These are phyloP conservation scores for Fagopyrum homotropicum DNA, from an alignment of 148 eudicot genomes.

Conservation along the genomic window DNA sequence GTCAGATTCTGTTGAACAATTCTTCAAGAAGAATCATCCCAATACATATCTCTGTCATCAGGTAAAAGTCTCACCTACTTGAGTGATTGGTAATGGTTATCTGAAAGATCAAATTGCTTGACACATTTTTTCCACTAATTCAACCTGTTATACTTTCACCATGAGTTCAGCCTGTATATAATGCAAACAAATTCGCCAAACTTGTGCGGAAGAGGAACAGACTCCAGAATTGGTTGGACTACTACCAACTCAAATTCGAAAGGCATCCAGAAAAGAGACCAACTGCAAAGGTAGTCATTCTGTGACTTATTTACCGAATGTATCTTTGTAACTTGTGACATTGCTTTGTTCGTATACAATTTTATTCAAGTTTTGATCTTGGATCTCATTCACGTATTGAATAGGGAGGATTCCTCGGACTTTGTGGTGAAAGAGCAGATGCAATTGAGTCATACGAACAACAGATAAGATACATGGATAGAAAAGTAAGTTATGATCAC, in stretches of 20 bases:
- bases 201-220: slow-evolving; percentile 57
- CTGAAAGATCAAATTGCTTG: neutral
- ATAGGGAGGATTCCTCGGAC: slow-evolving; percentile 83
- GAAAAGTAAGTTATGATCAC: slow-evolving; percentile 40
- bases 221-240: slow-evolving; percentile 87
- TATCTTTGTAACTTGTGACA: no score
- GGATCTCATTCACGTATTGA: neutral
- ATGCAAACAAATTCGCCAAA: slow-evolving; percentile 83
- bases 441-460: slow-evolving; percentile 59
- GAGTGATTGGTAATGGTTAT: neutral
- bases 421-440: slow-evolving; percentile 76
- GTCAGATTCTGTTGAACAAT: slow-evolving; percentile 72
- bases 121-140: neutral
- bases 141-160: neutral
- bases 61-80: slow-evolving; percentile 27
- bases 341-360: neutral
- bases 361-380: neutral
- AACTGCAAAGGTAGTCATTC: slow-evolving; percentile 45
- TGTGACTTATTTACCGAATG: neutral
- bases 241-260: slow-evolving; percentile 74
- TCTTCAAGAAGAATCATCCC: slow-evolving; percentile 76
- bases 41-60: slow-evolving; percentile 84
- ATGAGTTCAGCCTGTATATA: slow-evolving; percentile 63
- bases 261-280: slow-evolving; percentile 83
- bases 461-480: slow-evolving; percentile 51